Evolutionary conservation across 495 filamentous ascomycete genomes (phyloP).

Genomic region (Penicillium argentinense): DNA sequence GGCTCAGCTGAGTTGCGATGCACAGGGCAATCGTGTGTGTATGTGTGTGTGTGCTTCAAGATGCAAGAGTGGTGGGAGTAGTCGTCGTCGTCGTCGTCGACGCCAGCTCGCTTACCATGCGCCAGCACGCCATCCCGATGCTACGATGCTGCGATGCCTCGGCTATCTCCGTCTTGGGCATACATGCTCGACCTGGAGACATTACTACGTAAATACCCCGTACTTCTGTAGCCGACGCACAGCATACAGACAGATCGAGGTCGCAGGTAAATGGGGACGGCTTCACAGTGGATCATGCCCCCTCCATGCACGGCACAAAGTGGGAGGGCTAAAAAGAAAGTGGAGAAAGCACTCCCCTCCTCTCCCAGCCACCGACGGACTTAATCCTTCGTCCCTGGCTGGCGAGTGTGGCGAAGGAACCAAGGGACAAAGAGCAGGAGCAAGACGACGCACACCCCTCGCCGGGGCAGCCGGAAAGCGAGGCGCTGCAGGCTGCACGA

Average conservation of each 20-base stretch:
- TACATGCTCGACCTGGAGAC: too few relatives aligned
- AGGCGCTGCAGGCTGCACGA: background rate
- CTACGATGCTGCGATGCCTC: too few relatives aligned
- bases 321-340: background rate
- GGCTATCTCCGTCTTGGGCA: too few relatives aligned
- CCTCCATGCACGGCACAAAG: background rate
- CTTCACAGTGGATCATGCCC: background rate
- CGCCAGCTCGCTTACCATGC: too few relatives aligned
- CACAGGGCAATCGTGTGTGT: too few relatives aligned
- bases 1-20: too few relatives aligned
- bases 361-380: background rate
- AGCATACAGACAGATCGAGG: background rate
- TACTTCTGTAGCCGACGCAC: background rate
- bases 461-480: background rate
- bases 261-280: background rate
- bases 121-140: too few relatives aligned
- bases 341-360: background rate
- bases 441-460: background rate
- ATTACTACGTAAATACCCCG: background rate
- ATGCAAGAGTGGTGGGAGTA: background rate
- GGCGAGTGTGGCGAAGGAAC: too few relatives aligned
- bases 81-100: background rate
- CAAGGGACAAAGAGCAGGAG: too few relatives aligned
- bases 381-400: too few relatives aligned
- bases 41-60: too few relatives aligned